These are phyloP conservation scores for Neofusicoccum sp. DNA, from an alignment of 2,329 filamentous ascomycete species.

Conservation along the genomic window DNA sequence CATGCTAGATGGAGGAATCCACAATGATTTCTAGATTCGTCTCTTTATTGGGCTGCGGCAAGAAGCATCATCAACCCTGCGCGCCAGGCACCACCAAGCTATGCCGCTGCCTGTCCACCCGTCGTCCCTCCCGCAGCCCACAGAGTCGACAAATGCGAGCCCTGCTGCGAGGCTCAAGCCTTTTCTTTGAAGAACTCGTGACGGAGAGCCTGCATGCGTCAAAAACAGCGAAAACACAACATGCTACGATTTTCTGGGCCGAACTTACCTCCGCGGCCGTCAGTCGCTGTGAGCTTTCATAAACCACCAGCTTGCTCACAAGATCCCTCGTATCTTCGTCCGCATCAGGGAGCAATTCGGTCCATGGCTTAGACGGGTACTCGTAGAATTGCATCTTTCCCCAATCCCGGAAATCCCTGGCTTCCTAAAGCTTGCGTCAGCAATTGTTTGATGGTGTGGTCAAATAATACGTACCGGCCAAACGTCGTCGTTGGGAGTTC, in stretches of 20 bases:
- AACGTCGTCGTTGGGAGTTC: slow-evolving; percentile 73
- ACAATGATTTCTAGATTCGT: neutral
- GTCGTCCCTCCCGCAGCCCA: neutral
- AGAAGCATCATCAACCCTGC: neutral
- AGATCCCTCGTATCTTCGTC: slow-evolving; percentile 62
- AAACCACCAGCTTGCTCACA: slow-evolving; percentile 67
- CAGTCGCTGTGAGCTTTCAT: slow-evolving; percentile 65
- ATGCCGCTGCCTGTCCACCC: neutral
- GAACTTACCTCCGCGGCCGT: slow-evolving; percentile 61
- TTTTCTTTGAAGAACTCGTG: slow-evolving; percentile 12
- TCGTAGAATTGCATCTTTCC: slow-evolving; percentile 77
- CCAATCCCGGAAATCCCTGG: slow-evolving; percentile 74
- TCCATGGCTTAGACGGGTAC: slow-evolving; percentile 69
- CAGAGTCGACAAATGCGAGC: neutral
- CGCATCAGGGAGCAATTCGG: slow-evolving; percentile 63
- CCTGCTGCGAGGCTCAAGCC: neutral
- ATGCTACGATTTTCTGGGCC: neutral
- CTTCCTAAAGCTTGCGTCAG: slow-evolving; percentile 49
- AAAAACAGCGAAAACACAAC: neutral
- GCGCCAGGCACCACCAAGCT: neutral
- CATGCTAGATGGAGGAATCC: neutral
- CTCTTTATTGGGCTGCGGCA: neutral
- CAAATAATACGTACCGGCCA: slow-evolving; percentile 69
- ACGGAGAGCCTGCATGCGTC: slow-evolving; percentile 4
- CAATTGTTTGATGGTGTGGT: neutral